These are phyloP conservation scores for Aspergillus wentii DNA, from an alignment of 495 filamentous ascomycete genomes.

Conservation along the genomic window DNA sequence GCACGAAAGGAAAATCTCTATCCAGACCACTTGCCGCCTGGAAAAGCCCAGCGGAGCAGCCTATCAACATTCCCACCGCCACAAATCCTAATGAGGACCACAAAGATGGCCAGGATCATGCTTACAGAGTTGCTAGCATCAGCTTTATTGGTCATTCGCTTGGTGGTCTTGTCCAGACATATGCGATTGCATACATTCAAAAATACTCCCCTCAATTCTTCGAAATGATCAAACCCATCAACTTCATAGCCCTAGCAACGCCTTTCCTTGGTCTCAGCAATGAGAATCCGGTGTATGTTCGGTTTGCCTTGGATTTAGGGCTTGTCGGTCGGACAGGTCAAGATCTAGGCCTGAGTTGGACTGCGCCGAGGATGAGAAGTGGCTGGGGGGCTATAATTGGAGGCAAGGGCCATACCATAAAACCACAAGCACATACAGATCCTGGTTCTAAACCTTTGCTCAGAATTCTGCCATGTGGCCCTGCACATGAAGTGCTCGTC, in stretches of 20 bases:
- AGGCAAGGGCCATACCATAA: slow-evolving; percentile 63
- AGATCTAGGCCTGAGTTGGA: slow-evolving; percentile 92
- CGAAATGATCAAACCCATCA: slow-evolving; percentile 77
- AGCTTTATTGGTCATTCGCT: slow-evolving; percentile 94
- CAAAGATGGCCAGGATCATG: slow-evolving; percentile 37
- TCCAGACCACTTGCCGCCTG: slow-evolving; percentile 26
- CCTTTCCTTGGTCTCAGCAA: slow-evolving; percentile 93
- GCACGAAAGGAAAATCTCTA: slow-evolving; percentile 38
- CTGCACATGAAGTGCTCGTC: slow-evolving; percentile 79
- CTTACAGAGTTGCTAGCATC: slow-evolving; percentile 89
- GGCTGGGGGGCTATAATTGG: slow-evolving; percentile 86
- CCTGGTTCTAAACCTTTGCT: slow-evolving; percentile 84
- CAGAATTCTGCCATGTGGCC: slow-evolving; percentile 86
- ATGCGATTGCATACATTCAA: slow-evolving; percentile 95
- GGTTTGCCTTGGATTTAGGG: slow-evolving; percentile 93
- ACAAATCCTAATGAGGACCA: slow-evolving; percentile 8
- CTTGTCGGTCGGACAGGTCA: slow-evolving; percentile 92
- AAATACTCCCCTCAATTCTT: slow-evolving; percentile 95
- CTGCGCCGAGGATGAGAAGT: slow-evolving; percentile 75
- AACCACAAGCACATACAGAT: slow-evolving; percentile 59
- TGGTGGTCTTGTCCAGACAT: slow-evolving; percentile 86
- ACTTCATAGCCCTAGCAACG: slow-evolving; percentile 88
- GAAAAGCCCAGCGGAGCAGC: slow-evolving; percentile 14
- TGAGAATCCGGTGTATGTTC: slow-evolving; percentile 95
- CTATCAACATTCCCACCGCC: slow-evolving; percentile 3